Evolutionary conservation across 202 grass and related monocot species (phyloP).

Genomic region (Musa balbisiana): DNA sequence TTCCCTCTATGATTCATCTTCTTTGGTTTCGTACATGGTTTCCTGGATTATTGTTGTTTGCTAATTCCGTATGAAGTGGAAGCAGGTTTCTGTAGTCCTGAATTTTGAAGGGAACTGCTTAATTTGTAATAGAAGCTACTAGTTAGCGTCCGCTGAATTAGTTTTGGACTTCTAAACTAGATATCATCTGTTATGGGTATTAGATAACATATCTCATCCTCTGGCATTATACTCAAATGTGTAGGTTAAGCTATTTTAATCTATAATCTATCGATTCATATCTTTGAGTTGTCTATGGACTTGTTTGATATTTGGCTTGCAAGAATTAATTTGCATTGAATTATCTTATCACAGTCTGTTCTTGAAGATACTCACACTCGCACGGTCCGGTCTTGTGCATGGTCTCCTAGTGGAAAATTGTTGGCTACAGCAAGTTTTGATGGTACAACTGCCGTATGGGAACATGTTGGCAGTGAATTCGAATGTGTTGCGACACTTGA

Average conservation of each 20-base stretch:
- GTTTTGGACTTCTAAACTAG: too few relatives aligned
- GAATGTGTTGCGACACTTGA: conserved; percentile 82
- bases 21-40: background rate
- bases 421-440: conserved; percentile 84
- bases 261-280: too few relatives aligned
- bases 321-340: background rate
- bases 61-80: background rate
- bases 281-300: too few relatives aligned
- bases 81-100: background rate
- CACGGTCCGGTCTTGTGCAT: conserved; percentile 78
- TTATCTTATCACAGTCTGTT: conserved; percentile 40
- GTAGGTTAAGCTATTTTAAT: too few relatives aligned
- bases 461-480: conserved; percentile 51
- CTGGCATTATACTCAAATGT: too few relatives aligned
- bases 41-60: background rate
- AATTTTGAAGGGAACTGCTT: too few relatives aligned
- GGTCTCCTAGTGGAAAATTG: conserved; percentile 81
- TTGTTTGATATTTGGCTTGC: background rate
- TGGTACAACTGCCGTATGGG: conserved; percentile 68
- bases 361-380: conserved; percentile 78
- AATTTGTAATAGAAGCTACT: too few relatives aligned
- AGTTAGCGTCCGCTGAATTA: too few relatives aligned
- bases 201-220: too few relatives aligned
- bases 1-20: background rate
- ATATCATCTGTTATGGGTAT: too few relatives aligned